Evolutionary conservation across 2,329 filamentous ascomycete genomes (phyloP), one percentile per base, ranked within the genome.

Genomic region (Aspergillus sp.): DNA sequence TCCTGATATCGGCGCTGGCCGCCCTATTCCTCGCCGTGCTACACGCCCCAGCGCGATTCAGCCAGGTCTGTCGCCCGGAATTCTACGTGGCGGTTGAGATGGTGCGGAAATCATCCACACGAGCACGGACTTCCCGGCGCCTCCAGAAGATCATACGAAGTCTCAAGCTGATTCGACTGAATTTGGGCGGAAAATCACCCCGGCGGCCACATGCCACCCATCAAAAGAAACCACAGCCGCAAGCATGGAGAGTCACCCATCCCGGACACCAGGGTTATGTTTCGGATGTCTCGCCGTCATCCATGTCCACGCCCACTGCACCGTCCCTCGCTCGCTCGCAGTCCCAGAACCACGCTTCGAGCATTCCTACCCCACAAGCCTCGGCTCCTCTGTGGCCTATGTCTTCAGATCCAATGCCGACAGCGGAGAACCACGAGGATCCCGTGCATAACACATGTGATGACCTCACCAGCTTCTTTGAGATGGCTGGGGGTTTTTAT

Each of bases 381-480:
- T 48, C 53, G 1, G 38, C 43, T 1, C 48, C 56, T 14, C 40
- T 59, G 2, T 65, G 60, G 64, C 47, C 60, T 21, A 32, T 57
- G 7, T 61, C 63, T 4, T 57, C 60, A 3, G 21, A 52, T 9
- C 19, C 50, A 1, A 40, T 20, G 3, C 47, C 1, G 56, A 63
- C 20, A 17, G 38, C n/a, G n/a, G 10, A 20, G 19, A 21, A 10
- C n/a, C 40, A 11, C 19, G 40, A 21, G 0, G 9, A 23, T 9
- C 7, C 16, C n/a, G 29, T 38, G 7, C 17, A 43, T n/a, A 66
- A 66, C 23, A 59, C 55, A 20, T 71, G 72, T 32, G 69, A 81
- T 53, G 82, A 86, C 58, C 64, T 86, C 41, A 84, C 81, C 4
- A 83, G 75, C 54, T 70, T 85, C 55, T 86, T 86, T 54, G 83